A percentile compares a stretch with the other conserved stretches of the same genome.
Conservation (phyloP, 257 asterid genomes). For the Forsythia suspensa region DNA sequence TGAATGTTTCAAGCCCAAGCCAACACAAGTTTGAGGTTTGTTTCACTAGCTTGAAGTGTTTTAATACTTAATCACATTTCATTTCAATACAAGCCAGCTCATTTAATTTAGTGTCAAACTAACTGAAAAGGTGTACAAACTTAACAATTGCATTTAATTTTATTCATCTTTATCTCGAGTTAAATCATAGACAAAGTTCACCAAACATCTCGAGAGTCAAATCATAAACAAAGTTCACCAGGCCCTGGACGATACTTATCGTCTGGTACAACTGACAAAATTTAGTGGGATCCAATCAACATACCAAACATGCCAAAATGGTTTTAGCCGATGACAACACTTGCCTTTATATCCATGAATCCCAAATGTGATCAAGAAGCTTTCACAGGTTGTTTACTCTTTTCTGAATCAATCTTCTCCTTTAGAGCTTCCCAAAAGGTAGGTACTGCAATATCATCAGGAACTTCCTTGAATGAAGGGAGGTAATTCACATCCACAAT, state of each 20-base stretch:
- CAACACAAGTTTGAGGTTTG: neutral
- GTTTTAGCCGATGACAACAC: neutral
- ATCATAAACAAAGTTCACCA: neutral
- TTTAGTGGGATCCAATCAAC: neutral
- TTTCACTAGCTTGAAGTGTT: neutral
- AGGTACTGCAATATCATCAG: slow-evolving; percentile 84
- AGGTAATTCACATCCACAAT: slow-evolving; percentile 92
- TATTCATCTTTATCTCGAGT: neutral
- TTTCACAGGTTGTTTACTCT: slow-evolving; percentile 26
- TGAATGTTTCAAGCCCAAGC: neutral
- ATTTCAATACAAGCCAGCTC: neutral
- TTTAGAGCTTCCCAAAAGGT: slow-evolving; percentile 93
- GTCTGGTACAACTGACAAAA: neutral
- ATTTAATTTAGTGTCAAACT: neutral
- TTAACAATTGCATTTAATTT: neutral
- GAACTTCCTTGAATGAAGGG: slow-evolving; percentile 95
- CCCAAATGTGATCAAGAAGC: slow-evolving; percentile 2
- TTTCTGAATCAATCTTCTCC: slow-evolving; percentile 50
- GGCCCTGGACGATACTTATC: neutral
- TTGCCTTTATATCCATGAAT: neutral
- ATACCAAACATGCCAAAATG: neutral
- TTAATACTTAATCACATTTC: too few relatives aligned
- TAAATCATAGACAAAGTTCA: neutral
- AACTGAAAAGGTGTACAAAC: neutral
- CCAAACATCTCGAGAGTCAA: too few relatives aligned